Evolutionary conservation across 208 protist species (phyloP), one percentile per base, ranked within the genome.

Genomic region (Trypanosoma boissoni): DNA sequence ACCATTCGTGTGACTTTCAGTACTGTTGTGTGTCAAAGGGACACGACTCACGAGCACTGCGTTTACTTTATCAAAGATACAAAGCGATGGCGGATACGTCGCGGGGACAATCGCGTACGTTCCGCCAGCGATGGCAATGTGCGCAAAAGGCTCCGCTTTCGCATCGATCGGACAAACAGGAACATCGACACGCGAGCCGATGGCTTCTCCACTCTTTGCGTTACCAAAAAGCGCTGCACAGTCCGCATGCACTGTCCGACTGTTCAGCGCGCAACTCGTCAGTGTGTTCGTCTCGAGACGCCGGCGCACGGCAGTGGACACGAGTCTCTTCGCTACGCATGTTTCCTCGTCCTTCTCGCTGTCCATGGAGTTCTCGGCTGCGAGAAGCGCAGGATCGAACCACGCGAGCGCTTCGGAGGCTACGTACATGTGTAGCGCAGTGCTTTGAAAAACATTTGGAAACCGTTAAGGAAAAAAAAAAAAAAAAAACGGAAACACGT

Each of bases 31-130:
- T 16, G 58, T 58, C 26, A 80, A 23, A 23, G 49, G 58, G 16
- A 52, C 36, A 20, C 66, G 70, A 16, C 58, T 72, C 50, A 80
- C 76, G 21, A 61, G 64, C 14, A 86, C 50, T 49, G 73, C 58
- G 52, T 78, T 79, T 24, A 58, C 36, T 58, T 81, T 62, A 51
- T 81, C 74, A 53, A 81, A 86, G 1, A 86, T 28, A 58, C 72
- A 74, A 16, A 84, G 52, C 16, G 54, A 41, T 59, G 76, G 78
- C 36, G 72, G 73, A 48, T 62, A 42, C 9, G 29, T 24, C 21
- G 64, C 27, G 48, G 78, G 76, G 8, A 83, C 68, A 16, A 76
- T 62, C 8, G 65, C 72, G 43, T 79, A 79, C 10, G 72, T 75
- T 31, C 72, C 77, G 8, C 61, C 59, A 14, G 68, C 72, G 0